phyloP scores from a whole-genome alignment of 1,284 basidiomycete species.

The Sporisorium reilianum region DNA sequence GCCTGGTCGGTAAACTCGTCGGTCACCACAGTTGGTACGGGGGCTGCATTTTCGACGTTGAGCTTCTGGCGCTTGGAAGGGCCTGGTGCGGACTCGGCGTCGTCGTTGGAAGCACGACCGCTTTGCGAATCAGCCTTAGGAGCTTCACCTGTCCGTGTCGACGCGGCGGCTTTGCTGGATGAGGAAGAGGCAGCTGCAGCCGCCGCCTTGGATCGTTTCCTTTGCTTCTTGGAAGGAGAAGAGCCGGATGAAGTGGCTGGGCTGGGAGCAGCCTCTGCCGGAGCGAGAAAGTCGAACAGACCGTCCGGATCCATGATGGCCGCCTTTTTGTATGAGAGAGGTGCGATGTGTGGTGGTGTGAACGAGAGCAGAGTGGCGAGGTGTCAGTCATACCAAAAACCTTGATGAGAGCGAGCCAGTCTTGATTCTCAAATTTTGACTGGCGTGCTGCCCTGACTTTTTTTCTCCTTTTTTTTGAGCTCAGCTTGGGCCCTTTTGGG shows the following conservation, averaged over 20 bases:
- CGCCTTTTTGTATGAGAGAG: neutral
- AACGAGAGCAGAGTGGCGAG: neutral
- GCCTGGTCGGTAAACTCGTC: slow-evolving; percentile 60
- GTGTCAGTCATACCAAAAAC: neutral
- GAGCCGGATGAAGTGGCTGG: slow-evolving; percentile 31
- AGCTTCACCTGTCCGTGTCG: slow-evolving; percentile 3
- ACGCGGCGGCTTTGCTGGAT: slow-evolving; percentile 3
- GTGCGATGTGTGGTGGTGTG: slow-evolving; percentile 11
- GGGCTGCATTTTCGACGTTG: slow-evolving; percentile 21
- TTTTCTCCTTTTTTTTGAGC: neutral
- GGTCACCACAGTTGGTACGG: slow-evolving; percentile 53
- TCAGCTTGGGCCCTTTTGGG: slow-evolving; percentile 11
- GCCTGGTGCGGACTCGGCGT: slow-evolving; percentile 26
- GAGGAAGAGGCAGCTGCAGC: slow-evolving; percentile 24
- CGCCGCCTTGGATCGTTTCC: slow-evolving; percentile 41
- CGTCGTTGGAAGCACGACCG: slow-evolving; percentile 11
- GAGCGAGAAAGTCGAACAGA: slow-evolving; percentile 52
- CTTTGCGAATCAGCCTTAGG: slow-evolving; percentile 2
- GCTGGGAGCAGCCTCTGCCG: slow-evolving; percentile 32
- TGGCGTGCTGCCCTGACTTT: slow-evolving; percentile 11
- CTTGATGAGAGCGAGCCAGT: neutral
- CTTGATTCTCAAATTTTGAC: slow-evolving; percentile 1
- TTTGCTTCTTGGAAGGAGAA: slow-evolving; percentile 45
- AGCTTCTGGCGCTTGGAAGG: slow-evolving; percentile 49
- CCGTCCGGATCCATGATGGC: slow-evolving; percentile 54